Evolutionary conservation across 1,284 basidiomycete species (phyloP).

Genomic region (Boletus sp.): DNA sequence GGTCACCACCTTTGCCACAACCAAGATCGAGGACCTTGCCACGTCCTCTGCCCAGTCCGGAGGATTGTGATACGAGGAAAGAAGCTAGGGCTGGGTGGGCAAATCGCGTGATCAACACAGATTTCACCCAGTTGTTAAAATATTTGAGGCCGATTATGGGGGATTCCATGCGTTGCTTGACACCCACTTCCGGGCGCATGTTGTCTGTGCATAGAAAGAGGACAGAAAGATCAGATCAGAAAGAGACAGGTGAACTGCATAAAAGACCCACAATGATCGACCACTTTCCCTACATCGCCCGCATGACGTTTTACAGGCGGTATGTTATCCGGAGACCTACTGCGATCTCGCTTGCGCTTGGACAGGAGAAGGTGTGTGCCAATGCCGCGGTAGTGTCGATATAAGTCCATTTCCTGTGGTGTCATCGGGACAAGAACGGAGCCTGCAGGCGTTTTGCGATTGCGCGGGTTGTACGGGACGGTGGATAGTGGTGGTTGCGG

Average conservation of each 20-base stretch:
- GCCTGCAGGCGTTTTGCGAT: slow-evolving; percentile 55
- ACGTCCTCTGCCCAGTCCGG: slow-evolving; percentile 35
- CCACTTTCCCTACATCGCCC: slow-evolving; percentile 64
- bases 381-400: slow-evolving; percentile 53
- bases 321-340: slow-evolving; percentile 38
- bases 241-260: not conserved
- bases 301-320: slow-evolving; percentile 50
- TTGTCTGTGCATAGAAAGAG: slow-evolving; percentile 61
- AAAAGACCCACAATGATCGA: slow-evolving; percentile 62
- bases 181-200: slow-evolving; percentile 85
- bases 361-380: slow-evolving; percentile 50
- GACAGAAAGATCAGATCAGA: slow-evolving; percentile 2
- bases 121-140: slow-evolving; percentile 99
- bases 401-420: slow-evolving; percentile 56
- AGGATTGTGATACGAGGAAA: slow-evolving; percentile 32
- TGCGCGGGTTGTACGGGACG: slow-evolving; percentile 62
- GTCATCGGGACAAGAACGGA: slow-evolving; percentile 65
- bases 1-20: slow-evolving; percentile 97
- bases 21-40: slow-evolving; percentile 93
- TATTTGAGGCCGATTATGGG: slow-evolving; percentile 95
- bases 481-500: slow-evolving; percentile 28
- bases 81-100: slow-evolving; percentile 58
- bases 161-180: slow-evolving; percentile 80
- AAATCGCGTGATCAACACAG: slow-evolving; percentile 87
- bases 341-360: slow-evolving; percentile 56